phyloP scores from a whole-genome alignment of 306 rosid genomes.

The Rosa chinensis region DNA sequence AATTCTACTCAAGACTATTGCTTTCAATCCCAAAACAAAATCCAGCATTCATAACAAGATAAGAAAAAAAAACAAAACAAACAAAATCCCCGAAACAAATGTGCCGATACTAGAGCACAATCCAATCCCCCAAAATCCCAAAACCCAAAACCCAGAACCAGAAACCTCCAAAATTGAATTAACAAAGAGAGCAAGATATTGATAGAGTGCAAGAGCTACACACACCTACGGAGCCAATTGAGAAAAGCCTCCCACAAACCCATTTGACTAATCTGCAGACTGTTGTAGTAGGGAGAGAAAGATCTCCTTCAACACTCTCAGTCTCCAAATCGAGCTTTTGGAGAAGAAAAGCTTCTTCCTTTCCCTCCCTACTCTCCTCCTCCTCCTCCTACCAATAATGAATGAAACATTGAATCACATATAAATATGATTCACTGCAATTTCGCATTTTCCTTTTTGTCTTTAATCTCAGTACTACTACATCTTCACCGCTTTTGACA shows the following conservation, averaged over 20 bases:
- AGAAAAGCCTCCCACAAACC: too few relatives aligned
- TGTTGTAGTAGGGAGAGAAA: too few relatives aligned
- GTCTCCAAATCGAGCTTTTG: too few relatives aligned
- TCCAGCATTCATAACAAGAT: not conserved
- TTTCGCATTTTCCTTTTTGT: not conserved
- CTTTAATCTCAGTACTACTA: not conserved
- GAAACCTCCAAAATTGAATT: not conserved
- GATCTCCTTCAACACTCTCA: too few relatives aligned
- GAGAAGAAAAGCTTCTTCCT: not conserved
- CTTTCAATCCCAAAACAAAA: not conserved
- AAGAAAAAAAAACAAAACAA: not conserved
- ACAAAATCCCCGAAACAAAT: not conserved
- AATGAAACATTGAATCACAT: not conserved
- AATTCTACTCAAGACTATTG: not conserved
- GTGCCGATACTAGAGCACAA: not conserved
- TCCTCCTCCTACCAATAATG: not conserved
- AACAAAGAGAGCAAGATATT: not conserved
- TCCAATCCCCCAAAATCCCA: not conserved
- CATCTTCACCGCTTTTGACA: not conserved
- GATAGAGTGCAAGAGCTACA: conserved; percentile 4
- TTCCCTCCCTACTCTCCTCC: not conserved
- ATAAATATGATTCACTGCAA: not conserved
- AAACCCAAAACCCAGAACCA: not conserved
- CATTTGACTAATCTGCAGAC: too few relatives aligned
- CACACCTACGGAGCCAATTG: conserved; percentile 45